Evolutionary conservation across 2,329 filamentous ascomycete species (phyloP), one percentile per base, ranked within the genome.

Genomic region (Xylariales sp.): DNA sequence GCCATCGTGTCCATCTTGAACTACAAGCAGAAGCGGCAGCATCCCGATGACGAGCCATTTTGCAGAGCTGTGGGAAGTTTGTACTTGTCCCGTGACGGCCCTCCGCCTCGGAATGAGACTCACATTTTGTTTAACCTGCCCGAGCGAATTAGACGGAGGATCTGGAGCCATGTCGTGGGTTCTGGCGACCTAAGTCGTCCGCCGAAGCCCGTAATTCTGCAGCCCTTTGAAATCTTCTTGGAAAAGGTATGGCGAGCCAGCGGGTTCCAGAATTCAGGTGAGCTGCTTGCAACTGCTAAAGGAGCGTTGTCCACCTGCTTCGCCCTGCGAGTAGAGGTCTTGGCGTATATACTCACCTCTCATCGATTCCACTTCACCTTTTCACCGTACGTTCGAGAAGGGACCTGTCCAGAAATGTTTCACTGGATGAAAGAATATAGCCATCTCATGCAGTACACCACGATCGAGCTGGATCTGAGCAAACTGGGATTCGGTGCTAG

Each of bases 341-440:
- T 37, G 19, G 39, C 39, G 6, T 30, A 41, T 18, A n/a, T 37
- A 2, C 21, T 41, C 5, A 29, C 39, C 15, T 25, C 39, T 6
- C 28, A 37, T 27, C 33, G 39, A 5, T 41, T 41, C 27, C 39
- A 41, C 20, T 23, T 41, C 33, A 25, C 31, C 33, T 37, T 41
- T 27, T 41, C 39, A 25, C 39, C 39, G 4, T 37, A 31, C 13
- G 33, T 37, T 23, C 25, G 20, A 21, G 16, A 25, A 7, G 18
- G 11, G 8, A 18, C 33, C 11, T 41, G 33, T 21, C 33, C 39
- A 12, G 33, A 41, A 28, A 10, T 37, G 24, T 41, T 41, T 29
- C n/a, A 34, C 21, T 37, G 39, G 33, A 31, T 41, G 7, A 27
- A 41, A 10, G 11, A 21, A 5, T 41, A 37, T 27, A 33, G 39